Evolutionary conservation across 768 basidiomycete species (phyloP).

Genomic region (Leucocoprinus leucothites): DNA sequence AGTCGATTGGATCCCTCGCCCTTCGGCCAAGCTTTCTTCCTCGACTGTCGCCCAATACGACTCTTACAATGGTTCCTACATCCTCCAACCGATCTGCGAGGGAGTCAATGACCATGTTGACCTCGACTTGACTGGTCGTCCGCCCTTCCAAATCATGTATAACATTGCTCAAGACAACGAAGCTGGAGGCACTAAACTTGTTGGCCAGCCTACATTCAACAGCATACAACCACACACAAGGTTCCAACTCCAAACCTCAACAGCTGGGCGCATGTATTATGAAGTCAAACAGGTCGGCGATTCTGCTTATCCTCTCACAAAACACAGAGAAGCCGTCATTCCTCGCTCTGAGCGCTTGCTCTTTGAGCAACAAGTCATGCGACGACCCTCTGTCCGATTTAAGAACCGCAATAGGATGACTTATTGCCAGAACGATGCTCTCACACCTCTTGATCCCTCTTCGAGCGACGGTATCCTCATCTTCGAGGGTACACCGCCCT

Average conservation of each 20-base stretch:
- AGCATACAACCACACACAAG: slow-evolving; percentile 79
- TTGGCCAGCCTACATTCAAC: slow-evolving; percentile 79
- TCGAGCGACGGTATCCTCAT: slow-evolving; percentile 59
- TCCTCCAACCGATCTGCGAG: slow-evolving; percentile 78
- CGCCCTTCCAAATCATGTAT: slow-evolving; percentile 94
- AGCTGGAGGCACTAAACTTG: slow-evolving; percentile 62
- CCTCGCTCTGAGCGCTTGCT: slow-evolving; percentile 66
- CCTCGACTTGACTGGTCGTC: slow-evolving; percentile 77
- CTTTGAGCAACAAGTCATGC: slow-evolving; percentile 84
- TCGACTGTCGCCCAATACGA: slow-evolving; percentile 56
- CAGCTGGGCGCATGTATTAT: slow-evolving; percentile 81
- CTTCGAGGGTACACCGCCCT: slow-evolving; percentile 85
- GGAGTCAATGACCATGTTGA: slow-evolving; percentile 80
- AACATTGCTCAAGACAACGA: slow-evolving; percentile 73
- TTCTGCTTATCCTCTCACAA: slow-evolving; percentile 74
- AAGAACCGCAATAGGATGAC: slow-evolving; percentile 59
- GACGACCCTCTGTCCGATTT: slow-evolving; percentile 81
- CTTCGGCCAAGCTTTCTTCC: slow-evolving; percentile 64
- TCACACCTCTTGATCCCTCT: slow-evolving; percentile 51
- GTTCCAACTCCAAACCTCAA: slow-evolving; percentile 77
- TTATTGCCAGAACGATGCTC: slow-evolving; percentile 72
- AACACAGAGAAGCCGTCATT: slow-evolving; percentile 59
- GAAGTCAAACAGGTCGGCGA: slow-evolving; percentile 90
- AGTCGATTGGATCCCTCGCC: slow-evolving; percentile 80
- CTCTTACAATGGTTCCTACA: slow-evolving; percentile 67